Evolutionary conservation across 345 rosid genomes (phyloP), one percentile per base, ranked within the genome.

Genomic region (Dipteronia dyeriana): DNA sequence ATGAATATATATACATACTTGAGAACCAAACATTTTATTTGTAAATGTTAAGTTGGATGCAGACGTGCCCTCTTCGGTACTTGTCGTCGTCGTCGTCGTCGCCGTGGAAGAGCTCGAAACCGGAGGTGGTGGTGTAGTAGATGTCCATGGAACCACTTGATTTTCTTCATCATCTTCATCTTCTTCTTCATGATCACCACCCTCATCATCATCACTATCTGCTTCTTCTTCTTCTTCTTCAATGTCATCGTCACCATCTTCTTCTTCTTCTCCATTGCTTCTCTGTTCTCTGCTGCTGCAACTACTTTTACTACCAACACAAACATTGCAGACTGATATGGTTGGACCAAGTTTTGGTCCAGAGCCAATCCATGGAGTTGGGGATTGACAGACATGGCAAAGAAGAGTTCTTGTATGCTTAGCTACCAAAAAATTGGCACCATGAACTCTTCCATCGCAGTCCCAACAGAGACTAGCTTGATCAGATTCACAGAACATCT

Each of bases 351-450:
- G 85, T 47, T 80, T 80, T 17, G 79, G 70, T 9, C 94, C 91
- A 0, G 86, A 76, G 74, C 86, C 91, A 39, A 39, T 81, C 91
- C 94, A 88, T 1, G 89, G 86, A 26, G 91, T 88, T 4, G 76
- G 79, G 53, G 68, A 76, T 26, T 86, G 89, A 71, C 94, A 90
- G 9, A 51, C 66, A 53, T 66, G 85, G 73, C 94, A 89, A 39
- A 90, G 92, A 25, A 90, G 89, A 25, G 56, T 61, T 16, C 94
- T 88, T 1, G 68, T 13, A 78, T 90, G 94, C 66, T 86, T 83
- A 1, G 91, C 90, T 0, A 83, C 91, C 23, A 90, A 85, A 73
- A 90, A 90, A 79, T 90, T 90, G 7, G 90, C 91, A 3, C 87
- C 84, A 39, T 90, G 92, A 60, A 90, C 89, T 62, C 68, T 80